Evolutionary conservation across 148 eudicot species (phyloP).

Genomic region (Rhododendron williamsianum): DNA sequence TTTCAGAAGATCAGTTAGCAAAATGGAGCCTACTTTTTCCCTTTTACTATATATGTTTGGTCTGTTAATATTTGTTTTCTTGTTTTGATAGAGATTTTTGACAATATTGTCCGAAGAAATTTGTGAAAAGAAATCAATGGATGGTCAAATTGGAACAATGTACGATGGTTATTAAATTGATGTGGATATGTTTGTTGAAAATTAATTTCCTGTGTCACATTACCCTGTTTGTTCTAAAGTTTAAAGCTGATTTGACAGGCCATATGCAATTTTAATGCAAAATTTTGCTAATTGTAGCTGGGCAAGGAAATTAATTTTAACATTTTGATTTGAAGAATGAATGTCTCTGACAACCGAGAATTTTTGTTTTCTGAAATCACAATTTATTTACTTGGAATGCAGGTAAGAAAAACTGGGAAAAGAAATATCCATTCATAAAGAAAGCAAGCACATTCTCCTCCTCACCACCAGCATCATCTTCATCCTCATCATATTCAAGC

Average conservation of each 20-base stretch:
- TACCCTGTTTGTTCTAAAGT: background rate
- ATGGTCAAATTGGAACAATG: background rate
- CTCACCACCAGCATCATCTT: constrained; percentile 5
- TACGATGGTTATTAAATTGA: background rate
- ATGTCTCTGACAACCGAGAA: too few species aligned
- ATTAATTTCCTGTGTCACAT: background rate
- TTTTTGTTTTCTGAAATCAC: background rate
- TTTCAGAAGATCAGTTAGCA: too few species aligned
- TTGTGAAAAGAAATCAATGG: background rate
- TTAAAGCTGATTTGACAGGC: background rate
- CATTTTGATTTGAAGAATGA: too few species aligned
- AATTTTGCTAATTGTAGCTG: background rate
- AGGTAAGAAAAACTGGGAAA: constrained; percentile 30
- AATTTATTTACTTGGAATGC: background rate
- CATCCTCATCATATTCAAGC: constrained; percentile 2
- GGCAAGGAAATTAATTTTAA: background rate
- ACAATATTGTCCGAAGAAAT: background rate
- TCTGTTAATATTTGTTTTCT: background rate
- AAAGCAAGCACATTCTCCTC: constrained; percentile 46
- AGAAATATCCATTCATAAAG: constrained; percentile 50
- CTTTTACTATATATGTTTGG: background rate
- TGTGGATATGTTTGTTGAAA: background rate
- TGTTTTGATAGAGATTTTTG: background rate
- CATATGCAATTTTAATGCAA: background rate
- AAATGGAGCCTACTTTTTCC: background rate